Evolutionary conservation across 768 basidiomycete genomes (phyloP).

Genomic region (Tulasnella sp.): DNA sequence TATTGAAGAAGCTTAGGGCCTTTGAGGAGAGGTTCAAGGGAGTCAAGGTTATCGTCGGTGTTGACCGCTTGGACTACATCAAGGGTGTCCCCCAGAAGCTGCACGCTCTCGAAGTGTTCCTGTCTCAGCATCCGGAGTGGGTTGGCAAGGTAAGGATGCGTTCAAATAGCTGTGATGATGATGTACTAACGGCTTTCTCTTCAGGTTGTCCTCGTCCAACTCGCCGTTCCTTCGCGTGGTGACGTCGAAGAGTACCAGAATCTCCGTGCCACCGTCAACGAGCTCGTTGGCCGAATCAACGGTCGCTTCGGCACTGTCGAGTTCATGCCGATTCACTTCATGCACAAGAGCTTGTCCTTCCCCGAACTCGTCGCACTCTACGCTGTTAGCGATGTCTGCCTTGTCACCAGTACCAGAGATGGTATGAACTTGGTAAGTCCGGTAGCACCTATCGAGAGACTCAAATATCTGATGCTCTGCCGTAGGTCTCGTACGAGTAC

Average conservation of each 20-base stretch:
- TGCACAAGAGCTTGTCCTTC: constrained; percentile 91
- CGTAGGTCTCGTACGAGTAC: constrained; percentile 95
- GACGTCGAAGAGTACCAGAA: constrained; percentile 99
- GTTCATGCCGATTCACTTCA: constrained; percentile 99
- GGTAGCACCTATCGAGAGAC: neutral
- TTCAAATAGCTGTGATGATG: neutral
- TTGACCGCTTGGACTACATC: constrained; percentile 98
- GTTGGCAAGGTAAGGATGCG: constrained; percentile 70
- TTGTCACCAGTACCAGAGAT: constrained; percentile 91
- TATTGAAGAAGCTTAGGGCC: constrained; percentile 70
- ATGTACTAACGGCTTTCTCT: constrained; percentile 8
- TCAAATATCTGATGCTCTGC: neutral
- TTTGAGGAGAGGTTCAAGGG: constrained; percentile 88
- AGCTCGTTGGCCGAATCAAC: constrained; percentile 96
- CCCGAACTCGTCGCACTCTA: constrained; percentile 98
- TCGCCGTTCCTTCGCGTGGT: constrained; percentile 94
- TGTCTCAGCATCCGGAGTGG: constrained; percentile 98
- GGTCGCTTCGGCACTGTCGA: constrained; percentile 98
- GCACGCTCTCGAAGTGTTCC: constrained; percentile 92
- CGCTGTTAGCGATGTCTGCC: constrained; percentile 90
- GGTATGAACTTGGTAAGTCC: constrained; percentile 95
- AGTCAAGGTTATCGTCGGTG: constrained; percentile 95
- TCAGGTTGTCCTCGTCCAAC: constrained; percentile 89
- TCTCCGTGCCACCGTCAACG: constrained; percentile 88
- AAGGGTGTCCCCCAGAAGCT: constrained; percentile 99